Evolutionary conservation across 1,139 yeast genomes (phyloP).

Genomic region (Protomyces gravidus): DNA sequence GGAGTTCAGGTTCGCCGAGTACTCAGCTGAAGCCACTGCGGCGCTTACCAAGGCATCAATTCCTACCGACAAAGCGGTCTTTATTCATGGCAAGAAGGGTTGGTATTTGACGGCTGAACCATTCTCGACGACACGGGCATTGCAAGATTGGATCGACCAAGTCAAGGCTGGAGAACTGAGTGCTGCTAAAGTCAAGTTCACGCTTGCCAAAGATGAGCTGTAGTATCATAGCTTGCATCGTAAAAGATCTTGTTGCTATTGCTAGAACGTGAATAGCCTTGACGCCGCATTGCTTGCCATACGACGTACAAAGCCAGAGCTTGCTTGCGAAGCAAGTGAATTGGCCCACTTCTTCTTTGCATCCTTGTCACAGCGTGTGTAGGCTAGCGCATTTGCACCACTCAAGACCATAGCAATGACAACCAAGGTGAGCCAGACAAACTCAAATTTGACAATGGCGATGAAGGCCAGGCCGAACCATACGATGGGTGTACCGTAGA

Average conservation of each 20-base stretch:
- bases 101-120: slow-evolving; percentile 4
- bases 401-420: slow-evolving; percentile 29
- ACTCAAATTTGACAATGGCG: slow-evolving; percentile 71
- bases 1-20: neutral
- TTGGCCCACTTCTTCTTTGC: slow-evolving; percentile 30
- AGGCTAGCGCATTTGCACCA: slow-evolving; percentile 30
- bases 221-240: slow-evolving; percentile 1
- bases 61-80: neutral
- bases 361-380: slow-evolving; percentile 31
- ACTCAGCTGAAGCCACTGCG: neutral
- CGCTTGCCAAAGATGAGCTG: neutral
- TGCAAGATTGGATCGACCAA: slow-evolving; percentile 14
- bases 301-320: slow-evolving; percentile 18
- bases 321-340: slow-evolving; percentile 15
- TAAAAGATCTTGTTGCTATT: no score
- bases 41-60: neutral
- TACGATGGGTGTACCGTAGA: slow-evolving; percentile 67
- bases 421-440: slow-evolving; percentile 57
- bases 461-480: slow-evolving; percentile 73
- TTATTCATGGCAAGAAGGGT: slow-evolving; percentile 6
- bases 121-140: neutral
- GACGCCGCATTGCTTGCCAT: slow-evolving; percentile 10
- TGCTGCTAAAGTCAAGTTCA: neutral
- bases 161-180: slow-evolving; percentile 16
- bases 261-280: slow-evolving; percentile 11